Conservation (phyloP, 306 rosid species). For the Lathyrus oleraceus region DNA sequence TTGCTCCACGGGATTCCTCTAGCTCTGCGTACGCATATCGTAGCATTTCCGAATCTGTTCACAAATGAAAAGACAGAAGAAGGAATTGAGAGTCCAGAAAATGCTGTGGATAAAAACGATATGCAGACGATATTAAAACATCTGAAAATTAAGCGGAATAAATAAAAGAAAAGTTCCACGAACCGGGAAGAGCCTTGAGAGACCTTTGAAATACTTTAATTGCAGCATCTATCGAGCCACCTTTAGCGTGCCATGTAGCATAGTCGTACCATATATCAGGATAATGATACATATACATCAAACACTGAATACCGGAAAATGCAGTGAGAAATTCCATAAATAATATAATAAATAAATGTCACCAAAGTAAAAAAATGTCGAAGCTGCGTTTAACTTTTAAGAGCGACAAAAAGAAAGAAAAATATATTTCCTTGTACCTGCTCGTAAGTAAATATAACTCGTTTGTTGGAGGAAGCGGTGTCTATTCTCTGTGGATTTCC, state of each 20-base stretch:
- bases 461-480: constrained; percentile 80
- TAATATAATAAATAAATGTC: constrained; percentile 10
- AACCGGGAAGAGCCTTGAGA: constrained; percentile 95
- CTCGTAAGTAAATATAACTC: constrained; percentile 84
- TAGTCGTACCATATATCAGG: constrained; percentile 96
- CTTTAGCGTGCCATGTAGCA: constrained; percentile 94
- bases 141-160: constrained; percentile 12
- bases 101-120: constrained; percentile 3
- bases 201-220: constrained; percentile 95
- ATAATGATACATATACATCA: constrained; percentile 94
- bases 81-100: constrained; percentile 10
- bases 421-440: constrained; percentile 55
- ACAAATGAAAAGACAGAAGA: constrained; percentile 8
- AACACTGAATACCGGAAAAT: constrained; percentile 65
- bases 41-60: constrained; percentile 78
- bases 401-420: not conserved
- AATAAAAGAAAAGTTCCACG: constrained; percentile 33
- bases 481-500: constrained; percentile 99
- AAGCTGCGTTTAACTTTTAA: not conserved
- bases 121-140: constrained; percentile 22
- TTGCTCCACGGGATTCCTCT: constrained; percentile 97
- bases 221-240: constrained; percentile 90
- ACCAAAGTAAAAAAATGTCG: constrained; percentile 21
- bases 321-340: constrained; percentile 43
- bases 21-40: constrained; percentile 95